phyloP scores from a whole-genome alignment of 345 rosid genomes.

The Eucalyptus pauciflora region DNA sequence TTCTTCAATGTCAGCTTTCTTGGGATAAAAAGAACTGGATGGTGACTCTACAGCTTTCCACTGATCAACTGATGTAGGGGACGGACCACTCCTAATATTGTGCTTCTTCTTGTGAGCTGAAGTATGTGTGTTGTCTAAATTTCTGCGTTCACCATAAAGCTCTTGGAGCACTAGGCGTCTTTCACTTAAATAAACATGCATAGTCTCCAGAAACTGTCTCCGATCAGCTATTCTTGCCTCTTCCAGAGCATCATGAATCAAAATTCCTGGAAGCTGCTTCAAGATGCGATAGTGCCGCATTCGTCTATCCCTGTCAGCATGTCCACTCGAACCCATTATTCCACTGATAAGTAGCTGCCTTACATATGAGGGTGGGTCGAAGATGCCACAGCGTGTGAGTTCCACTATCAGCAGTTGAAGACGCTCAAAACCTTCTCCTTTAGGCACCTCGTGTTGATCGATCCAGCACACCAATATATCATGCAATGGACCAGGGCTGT shows the following conservation, averaged over 20 bases:
- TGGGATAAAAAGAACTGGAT: slow-evolving; percentile 16
- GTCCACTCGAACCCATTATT: slow-evolving; percentile 45
- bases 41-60: slow-evolving; percentile 22
- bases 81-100: slow-evolving; percentile 7
- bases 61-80: slow-evolving; percentile 22
- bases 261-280: slow-evolving; percentile 73
- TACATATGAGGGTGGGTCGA: slow-evolving; percentile 83
- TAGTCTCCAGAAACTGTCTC: slow-evolving; percentile 47
- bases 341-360: slow-evolving; percentile 92
- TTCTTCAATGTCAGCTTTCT: slow-evolving; percentile 34
- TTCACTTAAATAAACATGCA: slow-evolving; percentile 67
- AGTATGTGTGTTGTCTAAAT: slow-evolving; percentile 1
- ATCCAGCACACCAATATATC: slow-evolving; percentile 96
- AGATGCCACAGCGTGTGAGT: slow-evolving; percentile 73
- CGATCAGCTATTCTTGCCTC: slow-evolving; percentile 59
- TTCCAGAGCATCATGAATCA: slow-evolving; percentile 48
- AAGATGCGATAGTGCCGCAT: slow-evolving; percentile 70
- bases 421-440: slow-evolving; percentile 63
- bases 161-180: slow-evolving; percentile 66
- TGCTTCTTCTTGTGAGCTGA: slow-evolving; percentile 27
- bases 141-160: slow-evolving; percentile 18
- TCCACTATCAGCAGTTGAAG: slow-evolving; percentile 69
- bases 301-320: slow-evolving; percentile 41
- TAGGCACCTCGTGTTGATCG: slow-evolving; percentile 84
- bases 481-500: slow-evolving; percentile 90